Evolutionary conservation across 192 early-diverging fungal species (phyloP), one percentile per base, ranked within the genome.

Genomic region (Pilobolus umbonatus): DNA sequence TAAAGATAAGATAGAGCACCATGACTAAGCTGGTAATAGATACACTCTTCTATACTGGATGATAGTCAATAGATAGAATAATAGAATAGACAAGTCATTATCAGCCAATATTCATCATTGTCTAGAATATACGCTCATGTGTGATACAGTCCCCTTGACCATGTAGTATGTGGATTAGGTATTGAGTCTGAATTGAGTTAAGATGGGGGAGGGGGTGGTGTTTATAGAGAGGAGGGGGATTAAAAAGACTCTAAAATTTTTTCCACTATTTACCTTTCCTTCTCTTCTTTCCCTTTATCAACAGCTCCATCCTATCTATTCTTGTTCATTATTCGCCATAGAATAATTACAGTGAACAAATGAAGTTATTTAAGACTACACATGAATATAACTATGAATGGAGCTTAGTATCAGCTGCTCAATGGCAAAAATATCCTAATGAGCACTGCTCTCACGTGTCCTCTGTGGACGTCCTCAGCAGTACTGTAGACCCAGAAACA

Each of bases 341-440:
- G 29, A 5, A 49, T 14, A 49, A 28, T n/a, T n/a, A 49, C 12
- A 47, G 8, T 26, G 21, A 47, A 49, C 55, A 50, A 63, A 93
- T 94, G 95, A 91, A 92, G 68, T 76, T 98, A 34, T 94, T 94
- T 53, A 80, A 92, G 72, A 77, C 83, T 21, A 72, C 85, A 47
- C 87, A 94, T 64, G 75, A 78, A 26, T 93, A 89, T 73, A 71
- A 82, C 65, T 86, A 95, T 73, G 73, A 86, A 52, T 98, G 94
- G 90, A 77, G 75, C 5, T 84, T 82, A 11, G 88, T 92, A 39
- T 86, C 85, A 28, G 74, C 85, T 17, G 96, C 93, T 35, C 88
- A 95, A 72, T 99, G 88, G 88, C 83, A 85, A 74, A 99, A 99
- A 73, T 99, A 99, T 78, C 97, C 97, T 0, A 99, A 99, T 75